phyloP scores from a whole-genome alignment of 306 rosid species.

The Cucumis hystrix region DNA sequence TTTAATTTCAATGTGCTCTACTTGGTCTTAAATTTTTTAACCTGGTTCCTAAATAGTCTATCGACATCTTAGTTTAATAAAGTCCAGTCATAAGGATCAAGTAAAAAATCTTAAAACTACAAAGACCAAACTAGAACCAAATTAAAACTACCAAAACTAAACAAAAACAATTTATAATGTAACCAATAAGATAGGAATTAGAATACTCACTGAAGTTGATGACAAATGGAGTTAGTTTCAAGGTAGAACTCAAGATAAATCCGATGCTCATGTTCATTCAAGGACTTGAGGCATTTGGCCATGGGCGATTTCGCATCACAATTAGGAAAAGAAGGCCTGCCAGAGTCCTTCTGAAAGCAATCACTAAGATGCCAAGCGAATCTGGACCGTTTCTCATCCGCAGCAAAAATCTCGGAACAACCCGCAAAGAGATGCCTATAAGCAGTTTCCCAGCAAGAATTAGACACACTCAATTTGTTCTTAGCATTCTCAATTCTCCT shows the following conservation, averaged over 20 bases:
- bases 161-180: not conserved
- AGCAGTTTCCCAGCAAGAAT: constrained; percentile 65
- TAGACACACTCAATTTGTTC: constrained; percentile 31
- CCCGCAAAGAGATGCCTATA: constrained; percentile 51
- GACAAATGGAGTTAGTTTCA: constrained; percentile 71
- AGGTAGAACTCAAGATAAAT: constrained; percentile 81
- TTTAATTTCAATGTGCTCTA: not conserved
- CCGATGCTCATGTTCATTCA: constrained; percentile 46
- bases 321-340: constrained; percentile 43
- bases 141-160: not conserved
- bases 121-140: not conserved
- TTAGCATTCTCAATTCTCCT: constrained; percentile 38
- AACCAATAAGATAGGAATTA: not conserved
- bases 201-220: constrained; percentile 40
- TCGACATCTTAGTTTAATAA: not conserved
- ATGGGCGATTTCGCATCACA: constrained; percentile 43
- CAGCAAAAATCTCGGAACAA: constrained; percentile 54
- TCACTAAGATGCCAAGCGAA: constrained; percentile 85
- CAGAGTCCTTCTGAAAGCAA: constrained; percentile 80
- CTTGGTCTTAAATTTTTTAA: not conserved
- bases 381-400: constrained; percentile 55
- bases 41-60: not conserved
- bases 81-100: not conserved
- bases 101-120: too few relatives aligned
- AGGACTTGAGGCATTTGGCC: constrained; percentile 25